Conservation (phyloP, 2,329 filamentous ascomycete species). For the Penicillium oxalicum region DNA sequence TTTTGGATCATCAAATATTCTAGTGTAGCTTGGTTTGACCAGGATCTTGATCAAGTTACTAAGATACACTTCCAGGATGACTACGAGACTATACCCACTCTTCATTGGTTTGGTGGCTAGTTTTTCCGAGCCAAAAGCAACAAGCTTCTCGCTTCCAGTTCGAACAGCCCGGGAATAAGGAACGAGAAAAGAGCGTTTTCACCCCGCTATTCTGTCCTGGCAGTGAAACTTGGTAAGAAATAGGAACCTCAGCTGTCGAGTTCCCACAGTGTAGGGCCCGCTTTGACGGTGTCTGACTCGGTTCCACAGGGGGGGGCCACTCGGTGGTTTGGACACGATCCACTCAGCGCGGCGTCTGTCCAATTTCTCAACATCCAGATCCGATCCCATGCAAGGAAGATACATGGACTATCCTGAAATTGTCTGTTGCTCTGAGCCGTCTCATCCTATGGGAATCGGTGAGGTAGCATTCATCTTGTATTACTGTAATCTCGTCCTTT, state of each 20-base stretch:
- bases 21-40: too few species aligned
- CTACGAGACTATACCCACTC: too few species aligned
- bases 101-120: too few species aligned
- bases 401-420: conserved; percentile 18
- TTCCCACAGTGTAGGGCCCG: neutral
- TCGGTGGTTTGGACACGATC: conserved; percentile 6
- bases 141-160: too few species aligned
- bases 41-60: too few species aligned
- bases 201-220: too few species aligned
- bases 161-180: too few species aligned
- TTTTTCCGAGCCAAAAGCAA: too few species aligned
- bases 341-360: conserved; percentile 14
- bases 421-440: conserved; percentile 2
- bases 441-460: conserved; percentile 5
- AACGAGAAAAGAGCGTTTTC: too few species aligned
- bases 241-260: neutral
- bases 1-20: too few species aligned
- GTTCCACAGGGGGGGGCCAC: conserved; percentile 20
- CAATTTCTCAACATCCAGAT: conserved; percentile 19
- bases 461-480: neutral
- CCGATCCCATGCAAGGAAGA: conserved; percentile 23
- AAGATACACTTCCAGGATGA: too few species aligned
- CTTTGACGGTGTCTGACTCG: conserved; percentile 13
- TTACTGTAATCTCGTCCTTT: conserved; percentile 14
- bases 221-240: too few species aligned